Base-by-base conservation (phyloP, 2,329 filamentous ascomycete species). In the Calonectria hongkongensis region DNA sequence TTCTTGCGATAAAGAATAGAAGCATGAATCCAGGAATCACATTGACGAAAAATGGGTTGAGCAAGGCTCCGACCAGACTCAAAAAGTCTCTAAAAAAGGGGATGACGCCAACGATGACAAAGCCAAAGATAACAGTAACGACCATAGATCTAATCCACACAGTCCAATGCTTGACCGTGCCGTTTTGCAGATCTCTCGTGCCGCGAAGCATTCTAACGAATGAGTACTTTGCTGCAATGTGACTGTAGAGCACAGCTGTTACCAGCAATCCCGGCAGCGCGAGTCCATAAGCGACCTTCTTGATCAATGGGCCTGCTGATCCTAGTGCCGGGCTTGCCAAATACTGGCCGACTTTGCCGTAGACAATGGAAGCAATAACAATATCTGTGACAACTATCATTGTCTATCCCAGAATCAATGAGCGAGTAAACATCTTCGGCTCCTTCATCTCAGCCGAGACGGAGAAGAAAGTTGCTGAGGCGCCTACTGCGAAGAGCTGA, bases 281-380 rank as follows among this genome's bases (percentile, higher is more conserved):
- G 7, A 54, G 15, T 15, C 50, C 50, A n/a, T 54, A 54, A 2
- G 50, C 50, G 28, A 54, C 15, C 16, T 54, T 54, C 18, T 54
- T 54, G 2, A 54, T 54, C 28, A 54, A 54, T 9, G 50, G 50
- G 15, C 50, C 50, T 9, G 50, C 50, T 33, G 50, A 54, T 54
- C 50, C 50, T 16, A 54, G 50, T 10, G 50, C 50, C 10, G 50
- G 50, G 28, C 50, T 54, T 8, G 50, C 50, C 18, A 54, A 54
- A n/a, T 54, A 54, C 30, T n/a, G 9, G 16, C 50, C 28, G 8
- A 54, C 50, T 5, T 54, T 54, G 3, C 50, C 50, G 28, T 54
- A 54, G 15, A 54, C 50, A 16, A 54, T 54, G 2, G 50, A 54
- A 6, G 50, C 50, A 28, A 54, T 54, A 27, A 54, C 28, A 21